Evolutionary conservation across 768 basidiomycete genomes (phyloP), one percentile per base, ranked within the genome.

Genomic region (Boletellus emodensis): DNA sequence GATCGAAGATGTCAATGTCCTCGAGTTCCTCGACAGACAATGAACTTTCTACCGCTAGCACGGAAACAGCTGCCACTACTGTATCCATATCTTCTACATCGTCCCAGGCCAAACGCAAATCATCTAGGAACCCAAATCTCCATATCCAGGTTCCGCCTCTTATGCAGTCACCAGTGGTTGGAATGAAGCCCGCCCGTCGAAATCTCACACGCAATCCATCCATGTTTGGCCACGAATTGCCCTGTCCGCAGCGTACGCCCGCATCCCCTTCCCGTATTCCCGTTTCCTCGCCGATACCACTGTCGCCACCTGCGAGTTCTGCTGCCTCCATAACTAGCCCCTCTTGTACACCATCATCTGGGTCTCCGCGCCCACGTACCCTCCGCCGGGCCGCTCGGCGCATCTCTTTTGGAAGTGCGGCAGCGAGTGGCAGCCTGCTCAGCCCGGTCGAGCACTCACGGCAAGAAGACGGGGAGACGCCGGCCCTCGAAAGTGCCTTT

Each of bases 401-500:
- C 49, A 89, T 89, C 40, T 85, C 84, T 2, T 90, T 90, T 60
- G 80, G 83, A 14, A 81, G 73, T 39, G 55, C 80, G 32, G 68
- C 64, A 22, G 14, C 36, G 51, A 57, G 48, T 6, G 55, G 55
- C 28, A 72, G 10, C 66, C 71, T 14, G 59, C 64, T 28, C 71
- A 75, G 24, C 75, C 73, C 51, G 62, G 69, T 17, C 68, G 74
- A 44, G 47, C 57, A 34, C 14, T n/a, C 50, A 33, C 47, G 40
- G n/a, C 39, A 22, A 54, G 69, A 56, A 6, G 66, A 65, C 7
- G 67, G 71, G 46, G 67, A 67, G 49, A 66, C 71, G 24, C 52
- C 65, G 40, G 71, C 71, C 49, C 65, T 90, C 44, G 88, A 79
- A 26, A 89, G 86, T 60, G 88, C 88, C 24, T 87, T 91, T 64